Conservation (phyloP, 2,329 filamentous ascomycete genomes). For the Hypoxylon sp. region DNA sequence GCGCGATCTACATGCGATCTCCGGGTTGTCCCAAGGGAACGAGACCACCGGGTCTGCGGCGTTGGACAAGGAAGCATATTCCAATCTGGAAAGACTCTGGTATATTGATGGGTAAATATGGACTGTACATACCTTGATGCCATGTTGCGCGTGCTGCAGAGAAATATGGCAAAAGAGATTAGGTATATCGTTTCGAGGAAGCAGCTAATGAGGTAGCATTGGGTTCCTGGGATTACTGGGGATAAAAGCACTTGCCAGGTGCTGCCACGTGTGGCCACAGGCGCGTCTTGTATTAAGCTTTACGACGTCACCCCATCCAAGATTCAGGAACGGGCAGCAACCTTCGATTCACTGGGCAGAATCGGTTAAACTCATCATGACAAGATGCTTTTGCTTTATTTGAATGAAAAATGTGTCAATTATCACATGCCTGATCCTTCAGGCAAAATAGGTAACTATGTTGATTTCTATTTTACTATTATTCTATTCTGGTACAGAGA, state of each 20-base stretch:
- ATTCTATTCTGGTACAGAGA: no score
- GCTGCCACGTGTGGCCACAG: slow-evolving; percentile 34
- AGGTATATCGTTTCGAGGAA: slow-evolving; percentile 18
- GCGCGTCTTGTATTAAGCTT: slow-evolving; percentile 9
- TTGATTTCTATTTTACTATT: not conserved
- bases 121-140: slow-evolving; percentile 50
- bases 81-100: not conserved
- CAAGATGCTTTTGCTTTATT: not conserved
- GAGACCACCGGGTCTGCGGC: not conserved
- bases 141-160: slow-evolving; percentile 36
- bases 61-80: slow-evolving; percentile 4
- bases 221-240: slow-evolving; percentile 31
- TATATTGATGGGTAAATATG: not conserved
- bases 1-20: slow-evolving; percentile 31
- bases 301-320: slow-evolving; percentile 10
- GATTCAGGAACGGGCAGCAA: slow-evolving; percentile 1
- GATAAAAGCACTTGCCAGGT: slow-evolving; percentile 34
- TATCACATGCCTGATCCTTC: no score
- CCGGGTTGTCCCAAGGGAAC: slow-evolving; percentile 30
- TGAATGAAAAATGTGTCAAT: no score
- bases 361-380: not conserved
- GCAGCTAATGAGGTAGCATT: slow-evolving; percentile 20
- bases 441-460: no score
- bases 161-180: slow-evolving; percentile 17
- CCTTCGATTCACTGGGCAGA: slow-evolving; percentile 4